A percentile compares a stretch with the other conserved stretches of the same genome.
Evolutionary conservation across 768 basidiomycete species (phyloP).

Genomic region (Rhizopogon salebrosus): DNA sequence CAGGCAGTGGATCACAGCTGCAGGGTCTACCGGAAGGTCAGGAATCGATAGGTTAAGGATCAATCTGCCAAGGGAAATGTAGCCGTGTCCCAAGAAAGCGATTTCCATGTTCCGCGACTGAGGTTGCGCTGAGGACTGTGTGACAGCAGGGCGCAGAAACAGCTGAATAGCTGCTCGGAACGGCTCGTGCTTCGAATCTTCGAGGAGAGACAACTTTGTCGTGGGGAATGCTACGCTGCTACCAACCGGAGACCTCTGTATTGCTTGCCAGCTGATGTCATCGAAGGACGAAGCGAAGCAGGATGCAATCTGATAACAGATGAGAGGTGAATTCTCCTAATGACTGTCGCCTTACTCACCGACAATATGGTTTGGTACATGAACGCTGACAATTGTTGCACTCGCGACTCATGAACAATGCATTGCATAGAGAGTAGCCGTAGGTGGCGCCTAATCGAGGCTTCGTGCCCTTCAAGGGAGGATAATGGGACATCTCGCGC

Average conservation of each 20-base stretch:
- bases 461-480: constrained; percentile 34
- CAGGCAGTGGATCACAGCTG: constrained; percentile 50
- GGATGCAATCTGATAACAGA: constrained; percentile 31
- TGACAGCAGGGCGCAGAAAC: constrained; percentile 19
- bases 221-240: constrained; percentile 15
- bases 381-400: constrained; percentile 36
- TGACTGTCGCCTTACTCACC: constrained; percentile 26
- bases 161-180: constrained; percentile 31
- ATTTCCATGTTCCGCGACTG: constrained; percentile 18
- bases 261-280: constrained; percentile 11
- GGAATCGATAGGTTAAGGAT: constrained; percentile 76
- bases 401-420: constrained; percentile 30
- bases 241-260: constrained; percentile 4
- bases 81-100: constrained; percentile 40
- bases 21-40: constrained; percentile 82
- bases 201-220: constrained; percentile 26
- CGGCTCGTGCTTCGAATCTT: constrained; percentile 26
- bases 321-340: constrained; percentile 3
- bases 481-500: constrained; percentile 33
- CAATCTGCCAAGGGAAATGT: constrained; percentile 55
- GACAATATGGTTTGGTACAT: constrained; percentile 36
- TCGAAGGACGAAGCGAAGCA: constrained; percentile 42
- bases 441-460: constrained; percentile 32
- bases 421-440: constrained; percentile 36
- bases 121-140: constrained; percentile 8